Evolutionary conservation across 495 filamentous ascomycete genomes (phyloP).

Genomic region (Pseudoneurospora amorphoporcata): DNA sequence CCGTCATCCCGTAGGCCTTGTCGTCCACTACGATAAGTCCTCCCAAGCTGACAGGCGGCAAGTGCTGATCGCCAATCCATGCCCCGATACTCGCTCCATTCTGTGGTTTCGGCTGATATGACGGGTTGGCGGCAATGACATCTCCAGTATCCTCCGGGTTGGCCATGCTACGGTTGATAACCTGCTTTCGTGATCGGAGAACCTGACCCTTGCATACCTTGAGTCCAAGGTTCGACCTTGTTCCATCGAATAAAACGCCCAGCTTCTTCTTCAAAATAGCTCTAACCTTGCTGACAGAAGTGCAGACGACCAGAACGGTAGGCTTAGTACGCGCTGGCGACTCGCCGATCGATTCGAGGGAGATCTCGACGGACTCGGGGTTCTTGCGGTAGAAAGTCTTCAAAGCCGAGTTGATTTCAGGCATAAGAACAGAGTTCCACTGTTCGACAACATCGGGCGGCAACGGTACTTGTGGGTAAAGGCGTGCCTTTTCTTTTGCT

Average conservation of each 20-base stretch:
- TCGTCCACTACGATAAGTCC: constrained; percentile 78
- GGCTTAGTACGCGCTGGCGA: constrained; percentile 53
- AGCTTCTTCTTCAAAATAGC: constrained; percentile 63
- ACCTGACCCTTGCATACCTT: constrained; percentile 62
- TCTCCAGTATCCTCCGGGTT: constrained; percentile 18
- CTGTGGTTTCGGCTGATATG: constrained; percentile 62
- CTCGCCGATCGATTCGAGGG: constrained; percentile 64
- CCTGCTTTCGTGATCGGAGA: constrained; percentile 49
- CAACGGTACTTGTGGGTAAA: constrained; percentile 42
- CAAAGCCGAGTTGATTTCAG: constrained; percentile 51
- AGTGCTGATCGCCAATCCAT: constrained; percentile 68
- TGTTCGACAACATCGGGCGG: constrained; percentile 53
- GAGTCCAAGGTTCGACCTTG: constrained; percentile 38
- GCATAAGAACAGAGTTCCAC: constrained; percentile 63
- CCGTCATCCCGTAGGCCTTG: constrained; percentile 80
- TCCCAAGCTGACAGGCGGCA: constrained; percentile 84
- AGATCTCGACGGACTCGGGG: constrained; percentile 64
- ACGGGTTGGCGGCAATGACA: constrained; percentile 41
- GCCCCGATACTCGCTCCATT: constrained; percentile 92
- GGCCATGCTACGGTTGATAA: constrained; percentile 26
- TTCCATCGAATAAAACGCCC: constrained; percentile 44
- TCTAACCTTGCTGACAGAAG: constrained; percentile 58
- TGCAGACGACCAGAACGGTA: constrained; percentile 67
- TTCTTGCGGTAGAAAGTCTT: constrained; percentile 53
- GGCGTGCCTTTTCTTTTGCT: constrained; percentile 29